phyloP scores from a whole-genome alignment of 495 filamentous ascomycete genomes.

The Penicillium subrubescens region DNA sequence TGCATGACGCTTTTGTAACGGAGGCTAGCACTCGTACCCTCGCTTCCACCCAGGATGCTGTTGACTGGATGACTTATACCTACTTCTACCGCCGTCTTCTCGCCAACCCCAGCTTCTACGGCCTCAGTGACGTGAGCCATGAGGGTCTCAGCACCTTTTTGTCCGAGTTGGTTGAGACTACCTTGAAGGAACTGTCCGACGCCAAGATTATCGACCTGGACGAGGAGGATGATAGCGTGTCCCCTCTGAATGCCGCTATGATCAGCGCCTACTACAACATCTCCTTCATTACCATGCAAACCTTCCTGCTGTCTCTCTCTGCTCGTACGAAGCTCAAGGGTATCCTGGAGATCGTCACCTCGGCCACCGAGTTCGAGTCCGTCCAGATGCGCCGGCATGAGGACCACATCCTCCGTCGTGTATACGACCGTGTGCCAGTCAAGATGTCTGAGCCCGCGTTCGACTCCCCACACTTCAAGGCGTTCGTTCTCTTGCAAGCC shows the following conservation, averaged over 20 bases:
- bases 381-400: conserved; percentile 96
- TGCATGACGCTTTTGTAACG: conserved; percentile 95
- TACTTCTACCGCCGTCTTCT: conserved; percentile 98
- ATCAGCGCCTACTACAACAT: conserved; percentile 99
- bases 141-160: conserved; percentile 92
- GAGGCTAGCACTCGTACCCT: conserved; percentile 95
- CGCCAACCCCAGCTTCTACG: conserved; percentile 96
- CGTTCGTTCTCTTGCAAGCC: conserved; percentile 92
- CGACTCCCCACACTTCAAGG: conserved; percentile 97
- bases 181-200: conserved; percentile 86
- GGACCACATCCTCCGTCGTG: conserved; percentile 80
- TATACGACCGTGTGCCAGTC: conserved; percentile 92
- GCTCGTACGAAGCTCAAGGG: conserved; percentile 90
- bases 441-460: conserved; percentile 86
- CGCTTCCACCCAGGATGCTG: conserved; percentile 91
- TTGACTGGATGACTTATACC: conserved; percentile 97
- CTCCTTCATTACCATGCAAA: conserved; percentile 99
- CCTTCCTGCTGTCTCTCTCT: conserved; percentile 92
- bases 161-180: conserved; percentile 93
- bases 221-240: conserved; percentile 91
- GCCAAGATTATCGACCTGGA: conserved; percentile 96
- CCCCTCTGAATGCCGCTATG: conserved; percentile 92
- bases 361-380: conserved; percentile 93
- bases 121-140: conserved; percentile 83
- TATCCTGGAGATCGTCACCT: conserved; percentile 95